Percentiles rank a stretch among this genome's conserved stretches.
Conservation (phyloP, 129 eudicot genomes). For the Calendula officinalis region DNA sequence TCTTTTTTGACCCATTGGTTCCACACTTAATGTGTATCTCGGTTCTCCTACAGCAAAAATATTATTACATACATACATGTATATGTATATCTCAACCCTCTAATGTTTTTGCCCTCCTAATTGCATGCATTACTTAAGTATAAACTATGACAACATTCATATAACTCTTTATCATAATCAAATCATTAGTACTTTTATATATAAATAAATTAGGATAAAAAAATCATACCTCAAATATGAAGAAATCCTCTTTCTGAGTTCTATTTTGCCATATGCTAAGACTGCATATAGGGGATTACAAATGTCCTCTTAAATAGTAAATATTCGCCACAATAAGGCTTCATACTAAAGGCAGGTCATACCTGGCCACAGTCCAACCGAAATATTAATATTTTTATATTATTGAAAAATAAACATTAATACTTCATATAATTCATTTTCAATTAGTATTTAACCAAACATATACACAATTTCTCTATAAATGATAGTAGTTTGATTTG, state of each 20-base stretch:
- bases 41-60: not conserved
- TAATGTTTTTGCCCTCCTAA: too few relatives aligned
- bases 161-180: not conserved
- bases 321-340: not conserved
- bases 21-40: not conserved
- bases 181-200: not conserved
- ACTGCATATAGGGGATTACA: not conserved
- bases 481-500: too few relatives aligned
- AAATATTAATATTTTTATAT: not conserved
- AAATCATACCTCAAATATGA: constrained; percentile 24
- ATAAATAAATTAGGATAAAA: not conserved
- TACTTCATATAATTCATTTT: too few relatives aligned
- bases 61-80: not conserved
- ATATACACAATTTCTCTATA: too few relatives aligned
- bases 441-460: too few relatives aligned
- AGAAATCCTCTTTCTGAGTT: not conserved
- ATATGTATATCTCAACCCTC: not conserved
- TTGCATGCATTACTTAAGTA: not conserved
- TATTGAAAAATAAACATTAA: not conserved
- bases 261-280: not conserved
- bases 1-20: constrained; percentile 9
- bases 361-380: constrained; percentile 1
- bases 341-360: constrained; percentile 1
- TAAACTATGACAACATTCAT: not conserved
- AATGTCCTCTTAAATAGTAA: not conserved